These are phyloP conservation scores for Hibiscus syriacus DNA, from an alignment of 345 rosid genomes.

Conservation along the genomic window DNA sequence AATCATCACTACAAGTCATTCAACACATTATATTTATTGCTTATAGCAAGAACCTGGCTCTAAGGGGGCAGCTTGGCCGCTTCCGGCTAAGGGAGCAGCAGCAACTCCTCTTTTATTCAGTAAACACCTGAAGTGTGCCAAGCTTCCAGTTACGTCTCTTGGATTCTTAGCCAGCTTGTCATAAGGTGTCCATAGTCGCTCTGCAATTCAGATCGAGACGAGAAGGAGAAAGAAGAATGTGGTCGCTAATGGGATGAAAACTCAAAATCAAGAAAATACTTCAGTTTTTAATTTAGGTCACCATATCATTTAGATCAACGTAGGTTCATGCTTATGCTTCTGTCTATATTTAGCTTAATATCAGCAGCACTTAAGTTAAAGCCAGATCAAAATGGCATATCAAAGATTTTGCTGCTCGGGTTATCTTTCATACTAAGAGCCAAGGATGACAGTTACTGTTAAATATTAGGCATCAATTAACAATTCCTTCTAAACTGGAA, in stretches of 20 bases:
- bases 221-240: not conserved
- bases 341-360: not conserved
- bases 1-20: not conserved
- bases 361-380: not conserved
- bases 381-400: not conserved
- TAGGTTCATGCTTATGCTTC: not conserved
- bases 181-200: slow-evolving; percentile 35
- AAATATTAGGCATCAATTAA: no score
- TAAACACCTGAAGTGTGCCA: slow-evolving; percentile 63
- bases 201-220: slow-evolving; percentile 17
- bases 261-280: not conserved
- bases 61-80: no score
- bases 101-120: slow-evolving; percentile 37
- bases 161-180: slow-evolving; percentile 43
- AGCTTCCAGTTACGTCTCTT: slow-evolving; percentile 32
- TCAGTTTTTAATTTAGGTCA: not conserved
- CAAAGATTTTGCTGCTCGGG: no score
- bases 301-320: not conserved
- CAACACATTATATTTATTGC: no score
- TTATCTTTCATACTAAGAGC: no score
- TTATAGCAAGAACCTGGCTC: no score
- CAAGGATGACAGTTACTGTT: no score
- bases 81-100: no score
- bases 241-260: not conserved
- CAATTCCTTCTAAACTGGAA: no score